Evolutionary conservation across 1,139 yeast genomes (phyloP).

Genomic region (Torulaspora globosa): DNA sequence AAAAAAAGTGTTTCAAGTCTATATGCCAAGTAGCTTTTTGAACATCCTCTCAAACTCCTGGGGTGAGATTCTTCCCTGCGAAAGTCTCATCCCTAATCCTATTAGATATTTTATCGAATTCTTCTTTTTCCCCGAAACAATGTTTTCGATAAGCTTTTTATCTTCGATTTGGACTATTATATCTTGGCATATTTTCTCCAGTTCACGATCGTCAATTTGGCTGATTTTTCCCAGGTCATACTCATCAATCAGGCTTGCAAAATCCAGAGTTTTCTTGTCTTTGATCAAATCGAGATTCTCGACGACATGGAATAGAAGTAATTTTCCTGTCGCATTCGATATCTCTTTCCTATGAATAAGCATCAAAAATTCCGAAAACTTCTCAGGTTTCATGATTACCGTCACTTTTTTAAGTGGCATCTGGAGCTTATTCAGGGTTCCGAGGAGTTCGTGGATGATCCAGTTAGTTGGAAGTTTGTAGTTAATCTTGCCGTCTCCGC

Average conservation of each 20-base stretch:
- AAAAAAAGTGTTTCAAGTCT: neutral
- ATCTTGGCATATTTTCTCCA: slow-evolving; percentile 49
- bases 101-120: slow-evolving; percentile 68
- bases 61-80: slow-evolving; percentile 64
- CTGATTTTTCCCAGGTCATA: slow-evolving; percentile 45
- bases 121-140: slow-evolving; percentile 53
- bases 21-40: slow-evolving; percentile 31
- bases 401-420: slow-evolving; percentile 39
- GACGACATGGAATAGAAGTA: slow-evolving; percentile 57
- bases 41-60: slow-evolving; percentile 46
- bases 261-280: slow-evolving; percentile 33
- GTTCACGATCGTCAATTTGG: slow-evolving; percentile 42
- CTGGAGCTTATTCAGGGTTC: slow-evolving; percentile 56
- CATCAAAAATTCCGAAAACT: slow-evolving; percentile 45
- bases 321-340: slow-evolving; percentile 61
- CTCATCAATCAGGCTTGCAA: slow-evolving; percentile 46
- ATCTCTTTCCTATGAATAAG: slow-evolving; percentile 40
- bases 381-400: slow-evolving; percentile 38
- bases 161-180: slow-evolving; percentile 46
- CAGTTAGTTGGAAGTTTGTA: slow-evolving; percentile 61
- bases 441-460: slow-evolving; percentile 78
- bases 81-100: slow-evolving; percentile 78
- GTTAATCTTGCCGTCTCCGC: slow-evolving; percentile 24
- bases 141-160: slow-evolving; percentile 54
- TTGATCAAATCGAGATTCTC: slow-evolving; percentile 38